These are phyloP conservation scores for Diaporthe velutina DNA, from an alignment of 2,329 filamentous ascomycete species.

Conservation along the genomic window DNA sequence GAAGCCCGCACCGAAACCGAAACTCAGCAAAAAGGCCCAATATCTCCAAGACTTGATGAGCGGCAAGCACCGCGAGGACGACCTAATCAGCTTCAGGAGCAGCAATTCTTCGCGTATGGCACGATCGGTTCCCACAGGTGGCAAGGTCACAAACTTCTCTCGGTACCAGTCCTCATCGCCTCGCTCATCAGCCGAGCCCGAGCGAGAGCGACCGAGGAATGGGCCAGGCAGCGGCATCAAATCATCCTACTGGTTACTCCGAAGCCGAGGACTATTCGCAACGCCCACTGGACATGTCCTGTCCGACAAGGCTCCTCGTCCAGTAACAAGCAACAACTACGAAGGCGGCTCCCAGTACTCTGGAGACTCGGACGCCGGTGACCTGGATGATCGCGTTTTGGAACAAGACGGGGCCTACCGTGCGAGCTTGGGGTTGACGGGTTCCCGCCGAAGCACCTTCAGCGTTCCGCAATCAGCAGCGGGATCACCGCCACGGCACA, in stretches of 20 bases:
- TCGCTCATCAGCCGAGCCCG: constrained; percentile 37
- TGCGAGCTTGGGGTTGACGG: constrained; percentile 36
- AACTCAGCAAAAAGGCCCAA: constrained; percentile 37
- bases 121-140: constrained; percentile 31
- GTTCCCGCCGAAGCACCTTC: constrained; percentile 33
- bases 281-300: constrained; percentile 38
- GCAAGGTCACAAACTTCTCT: constrained; percentile 39
- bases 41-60: constrained; percentile 35
- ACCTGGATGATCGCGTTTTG: constrained; percentile 37
- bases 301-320: constrained; percentile 37
- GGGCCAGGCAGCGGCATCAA: constrained; percentile 38
- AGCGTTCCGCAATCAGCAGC: constrained; percentile 32
- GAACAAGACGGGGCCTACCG: constrained; percentile 39
- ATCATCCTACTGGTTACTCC: constrained; percentile 39
- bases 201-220: constrained; percentile 32
- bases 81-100: constrained; percentile 39
- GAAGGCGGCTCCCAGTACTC: constrained; percentile 37
- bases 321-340: constrained; percentile 6
- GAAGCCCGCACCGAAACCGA: constrained; percentile 34
- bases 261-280: constrained; percentile 37
- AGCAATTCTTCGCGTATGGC: constrained; percentile 39
- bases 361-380: constrained; percentile 36
- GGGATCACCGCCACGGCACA: constrained; percentile 32
- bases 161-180: constrained; percentile 39
- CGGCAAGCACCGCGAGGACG: constrained; percentile 38